A percentile compares a stretch with the other conserved stretches of the same genome.
phyloP scores from a whole-genome alignment of 306 rosid species.

The Castanea crenata region DNA sequence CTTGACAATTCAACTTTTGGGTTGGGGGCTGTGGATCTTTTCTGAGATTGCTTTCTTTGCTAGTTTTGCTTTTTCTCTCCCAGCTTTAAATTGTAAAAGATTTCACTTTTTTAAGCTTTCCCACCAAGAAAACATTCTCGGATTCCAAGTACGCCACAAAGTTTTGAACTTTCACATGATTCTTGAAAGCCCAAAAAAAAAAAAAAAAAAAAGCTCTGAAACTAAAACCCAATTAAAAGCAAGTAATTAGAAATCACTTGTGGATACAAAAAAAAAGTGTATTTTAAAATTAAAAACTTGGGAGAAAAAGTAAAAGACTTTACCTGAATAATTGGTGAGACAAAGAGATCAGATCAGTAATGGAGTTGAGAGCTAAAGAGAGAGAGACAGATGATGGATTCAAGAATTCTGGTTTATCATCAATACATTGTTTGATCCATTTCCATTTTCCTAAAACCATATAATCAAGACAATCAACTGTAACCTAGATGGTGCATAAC shows the following conservation, averaged over 20 bases:
- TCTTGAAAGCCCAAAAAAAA: background rate
- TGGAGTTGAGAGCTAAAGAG: no score
- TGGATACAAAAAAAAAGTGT: no score
- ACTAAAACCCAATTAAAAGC: no score
- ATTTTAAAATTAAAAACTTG: no score
- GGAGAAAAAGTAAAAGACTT: no score
- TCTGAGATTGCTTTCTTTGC: conserved; percentile 25
- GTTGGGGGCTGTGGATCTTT: conserved; percentile 42
- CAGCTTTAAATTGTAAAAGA: background rate
- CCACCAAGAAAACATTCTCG: conserved; percentile 17
- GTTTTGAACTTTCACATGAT: conserved; percentile 3
- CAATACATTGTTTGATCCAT: background rate
- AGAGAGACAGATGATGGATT: background rate
- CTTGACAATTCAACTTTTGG: conserved; percentile 42
- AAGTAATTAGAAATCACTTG: no score
- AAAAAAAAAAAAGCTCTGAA: no score
- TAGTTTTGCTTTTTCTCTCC: conserved; percentile 21
- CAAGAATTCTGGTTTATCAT: background rate
- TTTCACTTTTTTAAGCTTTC: background rate
- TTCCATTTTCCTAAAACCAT: background rate
- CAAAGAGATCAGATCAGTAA: no score
- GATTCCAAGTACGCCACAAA: conserved; percentile 10
- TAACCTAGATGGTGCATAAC: background rate
- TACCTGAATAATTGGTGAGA: no score
- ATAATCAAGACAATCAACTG: background rate